Percentiles rank a stretch among this genome's conserved stretches.
phyloP scores from a whole-genome alignment of 1,284 basidiomycete genomes.

The Moniliophthora roreri region DNA sequence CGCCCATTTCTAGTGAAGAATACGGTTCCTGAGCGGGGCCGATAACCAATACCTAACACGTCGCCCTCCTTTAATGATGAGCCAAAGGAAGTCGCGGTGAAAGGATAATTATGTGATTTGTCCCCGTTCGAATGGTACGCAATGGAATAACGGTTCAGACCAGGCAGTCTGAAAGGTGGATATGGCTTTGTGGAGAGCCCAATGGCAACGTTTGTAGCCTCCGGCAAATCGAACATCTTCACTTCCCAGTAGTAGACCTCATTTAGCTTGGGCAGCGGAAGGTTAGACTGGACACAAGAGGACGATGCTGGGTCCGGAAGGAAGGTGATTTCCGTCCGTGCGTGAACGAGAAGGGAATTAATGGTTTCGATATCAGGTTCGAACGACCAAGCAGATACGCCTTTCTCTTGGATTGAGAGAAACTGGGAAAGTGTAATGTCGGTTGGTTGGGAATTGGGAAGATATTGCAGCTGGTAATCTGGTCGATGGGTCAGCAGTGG shows the following conservation, averaged over 20 bases:
- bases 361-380: slow-evolving; percentile 96
- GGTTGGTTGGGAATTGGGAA: slow-evolving; percentile 89
- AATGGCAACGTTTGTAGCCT: slow-evolving; percentile 80
- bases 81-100: slow-evolving; percentile 86
- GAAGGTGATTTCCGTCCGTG: slow-evolving; percentile 94
- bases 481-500: slow-evolving; percentile 12
- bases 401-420: slow-evolving; percentile 96
- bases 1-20: slow-evolving; percentile 97
- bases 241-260: slow-evolving; percentile 99
- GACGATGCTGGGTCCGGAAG: slow-evolving; percentile 91
- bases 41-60: slow-evolving; percentile 90
- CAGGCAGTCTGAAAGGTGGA: slow-evolving; percentile 90
- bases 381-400: slow-evolving; percentile 96
- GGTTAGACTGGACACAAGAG: slow-evolving; percentile 91
- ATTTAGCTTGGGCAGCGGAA: slow-evolving; percentile 92
- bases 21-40: slow-evolving; percentile 91
- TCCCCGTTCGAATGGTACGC: slow-evolving; percentile 97
- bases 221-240: slow-evolving; percentile 94
- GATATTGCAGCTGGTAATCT: slow-evolving; percentile 92
- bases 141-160: slow-evolving; percentile 87
- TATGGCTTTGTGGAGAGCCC: slow-evolving; percentile 95
- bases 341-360: slow-evolving; percentile 87
- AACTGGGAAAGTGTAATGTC: slow-evolving; percentile 97
- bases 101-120: slow-evolving; percentile 97
- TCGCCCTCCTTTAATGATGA: slow-evolving; percentile 90